Base-by-base conservation (phyloP, 176 grass and related monocot species). In the Chloris gayana region DNA sequence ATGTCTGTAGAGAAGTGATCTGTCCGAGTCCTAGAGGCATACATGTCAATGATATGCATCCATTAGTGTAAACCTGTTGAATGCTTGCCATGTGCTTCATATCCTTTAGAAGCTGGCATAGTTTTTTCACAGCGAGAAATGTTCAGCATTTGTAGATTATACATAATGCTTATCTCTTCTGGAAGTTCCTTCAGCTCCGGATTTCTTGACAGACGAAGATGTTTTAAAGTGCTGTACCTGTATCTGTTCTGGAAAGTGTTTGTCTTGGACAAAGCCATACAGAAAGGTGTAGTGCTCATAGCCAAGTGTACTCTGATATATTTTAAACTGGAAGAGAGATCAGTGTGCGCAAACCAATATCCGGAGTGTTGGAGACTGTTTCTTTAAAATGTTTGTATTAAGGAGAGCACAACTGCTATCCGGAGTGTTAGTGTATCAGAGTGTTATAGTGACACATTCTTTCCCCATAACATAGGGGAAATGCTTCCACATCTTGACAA, bases 41-140 rank as follows among this genome's bases (percentile, higher is more conserved):
- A 35, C 2, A 68, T 21, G n/a, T 12, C 5, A 84, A 25, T 84
- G 72, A 58, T 76, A 0, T 5, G 19, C 49, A 84, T 34, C 64
- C 70, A 3, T 10, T 17, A 2, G 59, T 76, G 14, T 46, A 84
- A 2, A 84, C 19, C 27, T 84, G 63, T 5, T 27, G 26, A 1
- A 84, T 72, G 22, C 65, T 69, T 26, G 26, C 7, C 72, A 84
- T 46, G 17, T 76, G 60, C 4, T 83, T 83, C 34, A 83, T 83
- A 75, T 58, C 34, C 4, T 67, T 75, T 58, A 62, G 81, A 11
- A 83, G 72, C n/a, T 3, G 14, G 15, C 1, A 0, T 75, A 83
- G 60, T 0, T 6, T 0, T 0, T 0, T 0, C 0, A 7, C 81
- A 83, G 13, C 11, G 0, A 18, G 47, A 68, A 33, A 83, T 4